Conservation (phyloP, 495 filamentous ascomycete species). For the Trichoderma virens region DNA sequence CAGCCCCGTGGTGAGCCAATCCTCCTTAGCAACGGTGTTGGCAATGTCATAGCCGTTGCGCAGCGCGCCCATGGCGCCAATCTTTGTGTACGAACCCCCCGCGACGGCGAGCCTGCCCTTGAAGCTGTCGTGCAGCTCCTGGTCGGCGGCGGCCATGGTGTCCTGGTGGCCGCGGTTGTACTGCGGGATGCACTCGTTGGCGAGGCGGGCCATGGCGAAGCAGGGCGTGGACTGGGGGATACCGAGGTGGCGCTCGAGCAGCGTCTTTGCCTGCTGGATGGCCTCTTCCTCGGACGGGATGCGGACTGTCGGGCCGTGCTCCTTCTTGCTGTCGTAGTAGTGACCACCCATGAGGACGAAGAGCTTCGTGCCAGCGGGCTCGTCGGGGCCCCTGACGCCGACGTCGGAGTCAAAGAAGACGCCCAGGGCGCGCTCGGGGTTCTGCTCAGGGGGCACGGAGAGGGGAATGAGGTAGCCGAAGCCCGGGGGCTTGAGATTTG, state of each 20-base stretch:
- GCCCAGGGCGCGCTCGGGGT: constrained; percentile 78
- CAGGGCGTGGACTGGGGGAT: constrained; percentile 43
- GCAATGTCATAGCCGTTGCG: constrained; percentile 32
- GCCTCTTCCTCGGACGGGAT: constrained; percentile 57
- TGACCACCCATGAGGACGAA: constrained; percentile 96
- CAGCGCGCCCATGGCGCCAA: constrained; percentile 33
- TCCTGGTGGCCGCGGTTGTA: constrained; percentile 68
- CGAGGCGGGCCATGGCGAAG: constrained; percentile 51
- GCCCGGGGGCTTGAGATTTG: constrained; percentile 55
- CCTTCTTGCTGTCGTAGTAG: constrained; percentile 63
- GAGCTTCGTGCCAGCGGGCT: constrained; percentile 69
- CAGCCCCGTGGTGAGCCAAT: constrained; percentile 31
- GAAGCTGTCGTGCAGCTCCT: constrained; percentile 49
- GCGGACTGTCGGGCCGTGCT: constrained; percentile 20
- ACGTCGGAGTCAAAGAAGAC: constrained; percentile 85
- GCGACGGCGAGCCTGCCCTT: constrained; percentile 61
- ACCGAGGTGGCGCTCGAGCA: constrained; percentile 65
- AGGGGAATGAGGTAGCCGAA: constrained; percentile 87
- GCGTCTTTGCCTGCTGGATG: constrained; percentile 53
- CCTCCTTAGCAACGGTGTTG: constrained; percentile 19
- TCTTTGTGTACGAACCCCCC: constrained; percentile 61
- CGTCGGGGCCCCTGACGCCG: constrained; percentile 25
- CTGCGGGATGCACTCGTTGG: constrained; percentile 81
- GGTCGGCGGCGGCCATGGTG: constrained; percentile 52
- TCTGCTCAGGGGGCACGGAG: constrained; percentile 58